Percentiles rank a stretch among this genome's conserved stretches.
Conservation (phyloP, 306 rosid genomes). For the Clitoria ternatea region DNA sequence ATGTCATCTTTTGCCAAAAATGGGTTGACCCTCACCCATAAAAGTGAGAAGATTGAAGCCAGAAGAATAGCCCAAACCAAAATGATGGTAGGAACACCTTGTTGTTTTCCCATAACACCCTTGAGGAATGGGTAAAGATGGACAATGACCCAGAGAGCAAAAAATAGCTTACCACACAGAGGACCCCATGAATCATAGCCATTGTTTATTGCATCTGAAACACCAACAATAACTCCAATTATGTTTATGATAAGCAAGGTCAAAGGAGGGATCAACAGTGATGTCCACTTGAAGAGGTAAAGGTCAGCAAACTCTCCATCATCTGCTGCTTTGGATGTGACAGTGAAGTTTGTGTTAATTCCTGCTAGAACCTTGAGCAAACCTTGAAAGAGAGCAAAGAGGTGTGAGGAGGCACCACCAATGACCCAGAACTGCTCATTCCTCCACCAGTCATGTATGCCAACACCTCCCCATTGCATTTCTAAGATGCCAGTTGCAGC, state of each 20-base stretch:
- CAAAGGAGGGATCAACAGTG: conserved; percentile 76
- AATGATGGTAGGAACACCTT: conserved; percentile 80
- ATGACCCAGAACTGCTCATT: conserved; percentile 97
- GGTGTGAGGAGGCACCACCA: conserved; percentile 82
- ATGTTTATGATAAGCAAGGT: conserved; percentile 74
- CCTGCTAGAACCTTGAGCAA: conserved; percentile 93
- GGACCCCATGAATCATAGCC: conserved; percentile 99
- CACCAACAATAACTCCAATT: conserved; percentile 75
- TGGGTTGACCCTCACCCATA: conserved; percentile 93
- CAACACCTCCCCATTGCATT: conserved; percentile 97
- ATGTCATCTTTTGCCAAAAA: conserved; percentile 56
- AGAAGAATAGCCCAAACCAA: conserved; percentile 87
- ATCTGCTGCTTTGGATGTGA: conserved; percentile 87
- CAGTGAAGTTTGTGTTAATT: conserved; percentile 81
- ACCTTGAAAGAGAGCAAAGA: conserved; percentile 86
- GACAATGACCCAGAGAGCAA: conserved; percentile 88
- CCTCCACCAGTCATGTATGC: conserved; percentile 96
- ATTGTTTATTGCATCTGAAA: conserved; percentile 86
- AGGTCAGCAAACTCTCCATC: conserved; percentile 87
- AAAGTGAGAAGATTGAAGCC: conserved; percentile 68
- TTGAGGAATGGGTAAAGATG: conserved; percentile 97
- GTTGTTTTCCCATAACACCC: conserved; percentile 85
- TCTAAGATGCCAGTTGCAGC: conserved; percentile 82
- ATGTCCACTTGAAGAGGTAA: conserved; percentile 91
- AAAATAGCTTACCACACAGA: conserved; percentile 72